phyloP scores from a whole-genome alignment of 805 yeast genomes.

The Candida schatavii region DNA sequence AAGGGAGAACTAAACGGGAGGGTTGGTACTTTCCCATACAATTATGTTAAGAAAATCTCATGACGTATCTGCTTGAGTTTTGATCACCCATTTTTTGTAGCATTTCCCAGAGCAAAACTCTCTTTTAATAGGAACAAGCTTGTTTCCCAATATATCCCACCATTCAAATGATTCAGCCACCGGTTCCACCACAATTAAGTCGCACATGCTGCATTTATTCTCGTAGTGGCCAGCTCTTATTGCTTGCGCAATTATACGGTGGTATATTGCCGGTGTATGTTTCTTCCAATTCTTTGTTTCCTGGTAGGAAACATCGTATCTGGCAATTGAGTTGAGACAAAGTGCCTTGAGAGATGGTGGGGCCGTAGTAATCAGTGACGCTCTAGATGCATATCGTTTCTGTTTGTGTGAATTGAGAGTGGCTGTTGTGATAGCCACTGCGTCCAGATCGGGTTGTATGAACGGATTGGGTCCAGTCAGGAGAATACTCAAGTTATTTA shows the following conservation, averaged over 20 bases:
- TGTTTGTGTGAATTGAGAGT: slow-evolving; percentile 25
- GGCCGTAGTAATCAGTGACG: slow-evolving; percentile 13
- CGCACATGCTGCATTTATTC: slow-evolving; percentile 54
- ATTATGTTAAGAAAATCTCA: slow-evolving; percentile 20
- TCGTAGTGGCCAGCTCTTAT: slow-evolving; percentile 49
- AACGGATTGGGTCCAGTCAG: slow-evolving; percentile 57
- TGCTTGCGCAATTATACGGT: slow-evolving; percentile 47
- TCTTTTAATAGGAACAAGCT: slow-evolving; percentile 49
- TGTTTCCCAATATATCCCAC: slow-evolving; percentile 61
- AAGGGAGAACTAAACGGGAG: slow-evolving; percentile 26
- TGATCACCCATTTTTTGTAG: slow-evolving; percentile 21
- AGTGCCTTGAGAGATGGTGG: slow-evolving; percentile 48
- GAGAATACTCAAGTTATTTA: slow-evolving; percentile 42
- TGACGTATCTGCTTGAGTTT: not conserved
- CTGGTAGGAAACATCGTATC: slow-evolving; percentile 50
- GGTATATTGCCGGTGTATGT: slow-evolving; percentile 44
- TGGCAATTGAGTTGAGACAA: slow-evolving; percentile 47
- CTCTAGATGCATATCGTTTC: slow-evolving; percentile 25
- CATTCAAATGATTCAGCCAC: slow-evolving; percentile 60
- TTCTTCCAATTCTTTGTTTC: slow-evolving; percentile 56
- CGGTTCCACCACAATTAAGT: slow-evolving; percentile 48
- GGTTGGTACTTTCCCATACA: slow-evolving; percentile 26
- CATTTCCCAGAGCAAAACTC: slow-evolving; percentile 57
- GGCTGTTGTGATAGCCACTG: slow-evolving; percentile 13
- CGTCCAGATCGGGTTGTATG: slow-evolving; percentile 23